Base-by-base conservation (phyloP, 2,329 filamentous ascomycete species). In the Trichoderma harzianum region DNA sequence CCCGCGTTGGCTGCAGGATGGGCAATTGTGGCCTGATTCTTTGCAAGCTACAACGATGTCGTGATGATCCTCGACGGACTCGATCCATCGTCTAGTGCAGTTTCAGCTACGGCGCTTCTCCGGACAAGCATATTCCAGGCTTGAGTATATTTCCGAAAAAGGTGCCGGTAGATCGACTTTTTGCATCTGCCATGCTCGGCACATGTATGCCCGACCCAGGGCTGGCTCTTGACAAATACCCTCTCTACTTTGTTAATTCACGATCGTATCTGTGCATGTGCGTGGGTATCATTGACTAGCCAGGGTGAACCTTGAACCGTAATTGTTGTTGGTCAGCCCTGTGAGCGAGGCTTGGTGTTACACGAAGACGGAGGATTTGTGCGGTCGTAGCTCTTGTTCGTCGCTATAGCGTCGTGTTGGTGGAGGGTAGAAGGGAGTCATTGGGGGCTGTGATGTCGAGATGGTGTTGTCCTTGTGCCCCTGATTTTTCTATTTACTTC, bases 291-390 rank as follows among this genome's bases (percentile, higher is more conserved):
- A 18, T 28, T 1, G 16, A 30, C 28, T 18, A 10, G 34, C 28
- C 18, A 24, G 65, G 34, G 32, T 34, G 10, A 30, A 30, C 65
- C 65, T 60, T 43, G 65, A 24, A 32, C 18, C 7, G 32, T 21
- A 7, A 6, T 18, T 30, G 30, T 26, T 60, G 65, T 69, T 60
- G 65, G 65, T 60, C 65, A 69, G 65, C 65, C 53, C 34, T 69
- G 65, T 60, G 65, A 14, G 53, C n/a, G 65, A 69, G 36, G 65
- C 65, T 61, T 36, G 65, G 47, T 60, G 65, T 60, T 47, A 47
- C 65, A 16, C 36, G 36, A 5, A 12, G 16, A 14, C 43, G 26
- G 24, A n/a, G 8, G 5, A 28, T 43, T 14, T 64, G 39, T 6
- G 28, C n/a, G 26, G 5, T 34, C 2, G 11, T 11, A 11, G 7